Evolutionary conservation across 116 monocot species (phyloP).

Genomic region (Iris pallida): DNA sequence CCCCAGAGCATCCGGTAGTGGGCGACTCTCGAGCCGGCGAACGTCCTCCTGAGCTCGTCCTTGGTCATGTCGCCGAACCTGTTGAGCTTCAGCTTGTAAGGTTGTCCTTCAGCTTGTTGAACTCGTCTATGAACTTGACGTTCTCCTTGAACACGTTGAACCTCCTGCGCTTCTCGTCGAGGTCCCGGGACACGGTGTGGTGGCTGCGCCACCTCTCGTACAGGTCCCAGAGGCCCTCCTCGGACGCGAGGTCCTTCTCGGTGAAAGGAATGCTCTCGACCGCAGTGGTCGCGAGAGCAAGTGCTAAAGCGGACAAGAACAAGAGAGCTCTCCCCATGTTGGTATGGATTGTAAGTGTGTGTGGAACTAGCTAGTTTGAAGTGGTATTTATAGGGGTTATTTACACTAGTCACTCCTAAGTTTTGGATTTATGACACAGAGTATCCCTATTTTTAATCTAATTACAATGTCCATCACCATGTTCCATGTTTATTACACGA

Average conservation of each 20-base stretch:
- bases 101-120: constrained; percentile 34
- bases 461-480: too few relatives aligned
- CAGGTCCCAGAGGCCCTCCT: constrained; percentile 45
- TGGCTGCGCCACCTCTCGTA: constrained; percentile 50
- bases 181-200: constrained; percentile 34
- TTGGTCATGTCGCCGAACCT: constrained; percentile 49
- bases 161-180: constrained; percentile 33
- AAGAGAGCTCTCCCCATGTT: too few relatives aligned
- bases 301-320: too few relatives aligned
- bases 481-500: too few relatives aligned
- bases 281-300: neutral
- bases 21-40: constrained; percentile 23
- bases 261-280: constrained; percentile 22
- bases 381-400: too few relatives aligned
- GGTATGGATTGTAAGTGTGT: too few relatives aligned
- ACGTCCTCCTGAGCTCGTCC: constrained; percentile 33
- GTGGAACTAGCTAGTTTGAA: too few relatives aligned
- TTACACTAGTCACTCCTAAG: too few relatives aligned
- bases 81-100: constrained; percentile 48
- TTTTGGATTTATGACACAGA: too few relatives aligned
- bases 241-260: constrained; percentile 47
- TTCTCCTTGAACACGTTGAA: constrained; percentile 65
- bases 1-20: constrained; percentile 20
- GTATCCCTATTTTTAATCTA: too few relatives aligned
- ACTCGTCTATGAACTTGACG: constrained; percentile 37